Evolutionary conservation across 192 early-diverging fungal genomes (phyloP), one percentile per base, ranked within the genome.

Genomic region (Coemansia umbellata): DNA sequence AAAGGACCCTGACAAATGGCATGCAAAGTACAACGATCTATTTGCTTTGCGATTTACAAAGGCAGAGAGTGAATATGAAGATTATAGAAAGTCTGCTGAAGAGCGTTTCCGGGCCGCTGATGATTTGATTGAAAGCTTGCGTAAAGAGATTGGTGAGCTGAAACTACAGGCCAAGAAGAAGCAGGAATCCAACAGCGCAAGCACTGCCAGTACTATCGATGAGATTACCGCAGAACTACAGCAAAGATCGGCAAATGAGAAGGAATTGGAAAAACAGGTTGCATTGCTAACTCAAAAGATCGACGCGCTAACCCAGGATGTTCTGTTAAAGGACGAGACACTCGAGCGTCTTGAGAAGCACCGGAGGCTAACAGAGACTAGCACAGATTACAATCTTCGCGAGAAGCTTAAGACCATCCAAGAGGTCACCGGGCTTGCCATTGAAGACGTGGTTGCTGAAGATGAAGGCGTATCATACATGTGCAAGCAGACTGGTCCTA

Each of bases 371-470:
- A 63, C 63, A 10, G 68, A 70, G 43, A 71, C 67, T 11, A 60
- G 54, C 42, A 66, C 63, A 3, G 68, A 77, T 63, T 70, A 66
- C 56, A 71, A 71, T 21, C 51, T 77, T 41, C 74, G 74, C 48
- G 63, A 70, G 36, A 54, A 62, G 47, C 55, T 77, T 26, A 37
- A 47, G 36, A 33, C 66, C 21, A 53, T 70, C 33, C 58, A 77
- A 40, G 58, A 71, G 55, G 55, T 77, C 28, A 59, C 68, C 3
- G 66, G 67, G 2, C 55, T 77, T 8, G 28, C 40, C 10, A 69
- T 77, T 31, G 53, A 66, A 8, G 63, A 69, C 15, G 67, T 71
- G 10, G 68, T 66, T 37, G 47, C 63, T 14, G 74, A 71, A 49
- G 74, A 77, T 37, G 45, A 70, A 4, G 74, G 74, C n/a, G 27